phyloP scores from a whole-genome alignment of 306 rosid genomes.

The Cucurbita ficifolia region DNA sequence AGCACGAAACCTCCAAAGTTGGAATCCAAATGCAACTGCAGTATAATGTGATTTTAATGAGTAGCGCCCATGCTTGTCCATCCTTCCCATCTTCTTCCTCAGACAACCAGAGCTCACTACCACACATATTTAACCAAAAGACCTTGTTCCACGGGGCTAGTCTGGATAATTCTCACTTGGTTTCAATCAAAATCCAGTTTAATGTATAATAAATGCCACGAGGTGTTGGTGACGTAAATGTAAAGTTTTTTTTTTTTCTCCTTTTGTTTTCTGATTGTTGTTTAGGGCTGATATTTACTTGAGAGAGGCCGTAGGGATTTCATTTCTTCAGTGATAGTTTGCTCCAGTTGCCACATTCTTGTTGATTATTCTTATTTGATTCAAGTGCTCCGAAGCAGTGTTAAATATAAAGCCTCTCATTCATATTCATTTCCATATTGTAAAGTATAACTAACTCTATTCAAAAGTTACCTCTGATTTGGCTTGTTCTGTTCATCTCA shows the following conservation, averaged over 20 bases:
- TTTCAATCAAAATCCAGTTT: slow-evolving; percentile 11
- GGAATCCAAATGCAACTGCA: slow-evolving; percentile 94
- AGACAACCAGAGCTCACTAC: neutral
- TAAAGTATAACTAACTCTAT: neutral
- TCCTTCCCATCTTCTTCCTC: neutral
- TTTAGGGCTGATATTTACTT: slow-evolving; percentile 9
- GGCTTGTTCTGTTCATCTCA: neutral
- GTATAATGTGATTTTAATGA: slow-evolving; percentile 52
- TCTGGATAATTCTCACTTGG: slow-evolving; percentile 7
- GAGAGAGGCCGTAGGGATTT: slow-evolving; percentile 30
- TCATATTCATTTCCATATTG: slow-evolving; percentile 25
- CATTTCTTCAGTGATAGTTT: slow-evolving; percentile 10
- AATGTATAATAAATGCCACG: slow-evolving; percentile 50
- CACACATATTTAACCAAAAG: neutral
- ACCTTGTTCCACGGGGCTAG: slow-evolving; percentile 23
- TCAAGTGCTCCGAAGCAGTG: slow-evolving; percentile 27
- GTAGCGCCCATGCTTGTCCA: neutral
- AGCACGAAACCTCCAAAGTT: slow-evolving; percentile 66
- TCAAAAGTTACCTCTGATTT: neutral
- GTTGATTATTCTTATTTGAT: slow-evolving; percentile 27
- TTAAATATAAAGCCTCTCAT: slow-evolving; percentile 31
- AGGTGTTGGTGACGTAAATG: slow-evolving; percentile 52
- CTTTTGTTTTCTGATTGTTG: slow-evolving; percentile 7
- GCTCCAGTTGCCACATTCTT: slow-evolving; percentile 33
- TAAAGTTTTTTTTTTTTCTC: slow-evolving; percentile 23